These are phyloP conservation scores for Umbilicus rupestris DNA, from an alignment of 164 flowering plant genomes.

Conservation along the genomic window DNA sequence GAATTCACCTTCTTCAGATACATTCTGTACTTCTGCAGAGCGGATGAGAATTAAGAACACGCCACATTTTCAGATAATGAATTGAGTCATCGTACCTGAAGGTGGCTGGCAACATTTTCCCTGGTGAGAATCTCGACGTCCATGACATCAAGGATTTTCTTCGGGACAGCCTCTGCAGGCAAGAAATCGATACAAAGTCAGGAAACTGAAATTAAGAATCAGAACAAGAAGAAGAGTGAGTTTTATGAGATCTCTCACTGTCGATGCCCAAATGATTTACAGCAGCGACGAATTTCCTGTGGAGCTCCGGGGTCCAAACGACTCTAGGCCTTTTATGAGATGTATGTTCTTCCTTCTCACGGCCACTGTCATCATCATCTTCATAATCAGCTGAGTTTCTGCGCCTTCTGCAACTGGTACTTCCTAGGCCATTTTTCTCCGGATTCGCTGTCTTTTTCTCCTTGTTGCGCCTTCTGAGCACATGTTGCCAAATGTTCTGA, in stretches of 20 bases:
- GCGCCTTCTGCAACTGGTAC: slow-evolving; percentile 42
- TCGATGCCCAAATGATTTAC: slow-evolving; percentile 91
- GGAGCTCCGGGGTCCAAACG: slow-evolving; percentile 88
- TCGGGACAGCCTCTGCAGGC: slow-evolving; percentile 94
- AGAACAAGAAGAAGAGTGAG: background rate
- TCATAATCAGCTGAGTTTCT: slow-evolving; percentile 28
- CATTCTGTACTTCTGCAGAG: slow-evolving; percentile 70
- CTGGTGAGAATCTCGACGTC: slow-evolving; percentile 82
- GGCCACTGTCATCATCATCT: slow-evolving; percentile 64
- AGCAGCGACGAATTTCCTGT: slow-evolving; percentile 81
- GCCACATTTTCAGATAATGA: no score
- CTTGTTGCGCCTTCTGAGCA: slow-evolving; percentile 60
- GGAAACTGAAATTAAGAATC: slow-evolving; percentile 1
- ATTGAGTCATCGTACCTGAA: no score
- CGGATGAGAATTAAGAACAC: slow-evolving; percentile 6
- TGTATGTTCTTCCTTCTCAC: slow-evolving; percentile 55
- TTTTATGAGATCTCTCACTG: slow-evolving; percentile 39
- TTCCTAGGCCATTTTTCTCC: slow-evolving; percentile 36
- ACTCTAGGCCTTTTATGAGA: slow-evolving; percentile 81
- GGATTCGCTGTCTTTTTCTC: slow-evolving; percentile 51
- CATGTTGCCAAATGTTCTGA: slow-evolving; percentile 91
- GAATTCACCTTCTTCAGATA: slow-evolving; percentile 51
- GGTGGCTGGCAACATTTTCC: slow-evolving; percentile 91
- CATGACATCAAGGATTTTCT: slow-evolving; percentile 86
- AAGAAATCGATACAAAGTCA: slow-evolving; percentile 9